Base-by-base conservation (phyloP, 2,329 filamentous ascomycete genomes). In the Akanthomyces uredinophilus region DNA sequence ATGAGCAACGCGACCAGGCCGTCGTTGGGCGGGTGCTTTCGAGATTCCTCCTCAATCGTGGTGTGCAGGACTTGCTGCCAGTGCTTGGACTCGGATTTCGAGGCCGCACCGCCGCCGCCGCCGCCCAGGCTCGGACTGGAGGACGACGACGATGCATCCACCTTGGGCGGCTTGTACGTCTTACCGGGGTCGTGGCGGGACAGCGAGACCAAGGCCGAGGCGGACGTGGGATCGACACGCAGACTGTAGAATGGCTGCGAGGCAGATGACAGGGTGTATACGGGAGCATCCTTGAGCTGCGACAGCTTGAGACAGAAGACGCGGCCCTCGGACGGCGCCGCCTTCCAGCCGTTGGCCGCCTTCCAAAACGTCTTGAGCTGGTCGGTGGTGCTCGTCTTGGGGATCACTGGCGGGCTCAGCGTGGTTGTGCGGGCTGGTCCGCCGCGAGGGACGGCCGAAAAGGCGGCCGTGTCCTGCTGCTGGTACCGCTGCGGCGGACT, bases 1-100 rank as follows among this genome's bases (percentile, higher is more conserved):
- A 90, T 90, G 16, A 90, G 80, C 1, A 87, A 78, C 1, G 89
- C 88, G 6, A 92, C 82, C 0, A 88, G 79, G 1, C 86, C 86
- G 69, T 88, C 84, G 47, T 84, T 79, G 7, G 84, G 84, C 14
- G 78, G 80, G 57, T 83, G 78, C 0, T 78, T 78, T 4, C 84
- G 78, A 0, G 79, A 73, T 46, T 81, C 76, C 61, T 84, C 82
- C 69, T 87, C 84, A 4, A 87, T 76, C 0, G 82, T 83, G 4
- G 85, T 87, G 50, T 72, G 76, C 49, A 88, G 74, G 2, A 83
- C 83, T 66, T 86, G 82, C 47, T 82, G 77, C 83, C 84, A 86
- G 70, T 82, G 70, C 68, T 81, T 82, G 65, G 74, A 75, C 59
- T 76, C 73, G 7, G 68, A 64, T 57, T 70, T 72, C n/a, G 35